phyloP scores from a whole-genome alignment of 1,284 basidiomycete genomes.

The Austroboletus niveus region DNA sequence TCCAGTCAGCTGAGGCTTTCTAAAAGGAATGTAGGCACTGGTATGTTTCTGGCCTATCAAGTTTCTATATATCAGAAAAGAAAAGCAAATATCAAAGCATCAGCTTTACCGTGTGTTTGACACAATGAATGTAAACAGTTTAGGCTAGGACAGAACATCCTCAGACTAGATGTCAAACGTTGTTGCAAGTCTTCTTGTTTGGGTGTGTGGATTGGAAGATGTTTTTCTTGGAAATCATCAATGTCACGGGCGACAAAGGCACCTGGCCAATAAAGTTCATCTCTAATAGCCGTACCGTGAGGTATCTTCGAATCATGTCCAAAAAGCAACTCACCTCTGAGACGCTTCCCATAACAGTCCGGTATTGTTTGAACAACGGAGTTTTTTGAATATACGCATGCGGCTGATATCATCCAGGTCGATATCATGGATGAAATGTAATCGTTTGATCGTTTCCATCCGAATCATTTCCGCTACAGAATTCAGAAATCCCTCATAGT shows the following conservation, averaged over 20 bases:
- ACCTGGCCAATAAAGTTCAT: constrained; percentile 30
- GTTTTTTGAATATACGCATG: constrained; percentile 29
- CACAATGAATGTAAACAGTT: constrained; percentile 53
- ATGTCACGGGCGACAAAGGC: neutral
- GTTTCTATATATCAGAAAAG: neutral
- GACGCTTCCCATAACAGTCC: constrained; percentile 33
- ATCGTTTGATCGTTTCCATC: constrained; percentile 42
- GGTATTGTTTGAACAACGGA: constrained; percentile 10
- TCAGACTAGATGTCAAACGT: constrained; percentile 36
- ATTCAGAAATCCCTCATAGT: neutral
- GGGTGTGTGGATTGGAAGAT: constrained; percentile 17
- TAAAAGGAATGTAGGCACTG: constrained; percentile 24
- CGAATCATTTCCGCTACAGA: constrained; percentile 46
- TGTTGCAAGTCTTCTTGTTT: constrained; percentile 23
- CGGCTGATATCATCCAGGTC: constrained; percentile 32
- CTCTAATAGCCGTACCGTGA: constrained; percentile 12
- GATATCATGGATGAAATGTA: constrained; percentile 35
- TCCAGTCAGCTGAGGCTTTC: constrained; percentile 31
- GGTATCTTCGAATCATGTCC: neutral
- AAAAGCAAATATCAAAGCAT: constrained; percentile 14
- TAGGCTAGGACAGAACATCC: constrained; percentile 51
- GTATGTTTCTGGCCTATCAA: constrained; percentile 11
- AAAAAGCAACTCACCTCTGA: constrained; percentile 33
- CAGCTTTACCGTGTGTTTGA: constrained; percentile 40
- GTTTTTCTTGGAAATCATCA: neutral